Percentiles rank a stretch among this genome's conserved stretches.
Evolutionary conservation across 768 basidiomycete species (phyloP).

Genomic region (Boletus tomentosulus): DNA sequence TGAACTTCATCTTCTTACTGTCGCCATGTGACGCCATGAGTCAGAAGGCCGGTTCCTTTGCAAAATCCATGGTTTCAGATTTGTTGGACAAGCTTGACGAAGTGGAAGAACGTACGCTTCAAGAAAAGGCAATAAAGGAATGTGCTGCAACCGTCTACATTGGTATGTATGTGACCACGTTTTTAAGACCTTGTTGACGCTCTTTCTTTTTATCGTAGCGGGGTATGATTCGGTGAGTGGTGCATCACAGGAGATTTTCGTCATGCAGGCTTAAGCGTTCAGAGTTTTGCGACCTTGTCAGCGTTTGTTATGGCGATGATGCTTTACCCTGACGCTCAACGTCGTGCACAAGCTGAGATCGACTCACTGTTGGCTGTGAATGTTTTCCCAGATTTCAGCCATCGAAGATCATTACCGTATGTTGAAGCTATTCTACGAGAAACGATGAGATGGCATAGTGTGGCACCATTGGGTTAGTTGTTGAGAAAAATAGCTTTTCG

Average conservation of each 20-base stretch:
- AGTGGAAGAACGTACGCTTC: constrained; percentile 7
- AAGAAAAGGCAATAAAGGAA: constrained; percentile 25
- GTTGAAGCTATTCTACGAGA: constrained; percentile 30
- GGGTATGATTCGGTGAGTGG: constrained; percentile 26
- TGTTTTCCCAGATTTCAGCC: constrained; percentile 23
- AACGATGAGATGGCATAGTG: constrained; percentile 32
- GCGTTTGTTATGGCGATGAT: constrained; percentile 29
- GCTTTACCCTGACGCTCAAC: constrained; percentile 29
- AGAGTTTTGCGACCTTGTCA: constrained; percentile 23
- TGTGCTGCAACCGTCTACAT: constrained; percentile 31
- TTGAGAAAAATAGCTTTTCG: neutral
- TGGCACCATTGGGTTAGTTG: constrained; percentile 26
- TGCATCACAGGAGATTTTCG: neutral
- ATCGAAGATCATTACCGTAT: constrained; percentile 24
- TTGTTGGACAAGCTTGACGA: constrained; percentile 18
- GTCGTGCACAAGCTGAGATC: constrained; percentile 29
- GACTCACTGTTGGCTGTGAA: constrained; percentile 17
- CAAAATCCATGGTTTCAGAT: constrained; percentile 29
- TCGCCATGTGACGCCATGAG: constrained; percentile 1
- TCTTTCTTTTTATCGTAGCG: constrained; percentile 7
- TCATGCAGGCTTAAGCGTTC: neutral
- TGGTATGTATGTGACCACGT: constrained; percentile 13
- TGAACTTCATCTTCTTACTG: neutral
- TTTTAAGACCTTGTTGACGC: neutral
- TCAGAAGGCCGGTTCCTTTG: constrained; percentile 22